Evolutionary conservation across 257 asterid species (phyloP), one percentile per base, ranked within the genome.

Genomic region (Linderniella brevidens): DNA sequence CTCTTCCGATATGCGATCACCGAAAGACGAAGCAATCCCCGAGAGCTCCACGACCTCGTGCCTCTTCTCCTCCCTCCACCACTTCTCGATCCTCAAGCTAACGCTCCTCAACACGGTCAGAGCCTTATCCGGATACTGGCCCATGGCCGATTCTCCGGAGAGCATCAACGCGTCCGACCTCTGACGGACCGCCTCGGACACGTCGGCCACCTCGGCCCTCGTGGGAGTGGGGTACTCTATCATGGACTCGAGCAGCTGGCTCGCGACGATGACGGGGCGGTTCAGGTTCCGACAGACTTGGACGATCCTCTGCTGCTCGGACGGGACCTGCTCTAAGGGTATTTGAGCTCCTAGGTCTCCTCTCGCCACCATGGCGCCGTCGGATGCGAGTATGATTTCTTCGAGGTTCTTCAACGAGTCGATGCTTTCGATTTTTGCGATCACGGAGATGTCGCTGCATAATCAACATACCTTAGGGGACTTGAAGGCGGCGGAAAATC

Each of bases 101-200:
- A 86, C 96, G 65, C 70, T 90, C 75, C 99, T 82, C 60, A 90
- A 53, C 42, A 90, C 99, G 32, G 79, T 70, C 82, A 86, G 67
- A 46, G 99, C 96, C 66, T 90, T 90, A 13, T 90, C 99, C 36
- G 99, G 99, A 60, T 42, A 85, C 70, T 77, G 96, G 29, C 99
- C 99, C 99, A 85, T 90, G 71, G 99, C 99, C 19, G 99, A 85
- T 68, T 90, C 99, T 50, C 99, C 99, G 14, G 99, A 90, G 19
- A 90, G 96, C 99, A 90, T 90, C 57, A 90, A 62, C 43, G 96
- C 99, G 49, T 90, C 99, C 39, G 96, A 67, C 40, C 84, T 75
- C 62, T 85, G 95, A 63, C 94, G 75, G 52, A 90, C 99, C 35
- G 99, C 96, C 77, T 90, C 99, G 42, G 99, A 90, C 53, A 90